Percentiles rank a stretch among this genome's conserved stretches.
Evolutionary conservation across 164 flowering plant genomes (phyloP).

Genomic region (Euptelea pleiosperma): DNA sequence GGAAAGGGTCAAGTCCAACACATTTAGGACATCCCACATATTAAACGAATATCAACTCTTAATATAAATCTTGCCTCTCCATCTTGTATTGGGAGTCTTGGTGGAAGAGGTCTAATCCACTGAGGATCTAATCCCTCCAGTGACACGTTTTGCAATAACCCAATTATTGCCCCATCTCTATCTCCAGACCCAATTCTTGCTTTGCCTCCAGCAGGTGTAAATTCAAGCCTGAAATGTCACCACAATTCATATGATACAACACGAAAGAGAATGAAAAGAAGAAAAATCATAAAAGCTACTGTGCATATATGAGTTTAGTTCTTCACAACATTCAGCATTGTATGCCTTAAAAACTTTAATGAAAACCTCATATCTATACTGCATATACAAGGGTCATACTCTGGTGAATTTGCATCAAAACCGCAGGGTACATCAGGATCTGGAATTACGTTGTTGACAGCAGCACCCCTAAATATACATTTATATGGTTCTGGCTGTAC

Average conservation of each 20-base stretch:
- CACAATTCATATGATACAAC: background rate
- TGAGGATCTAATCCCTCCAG: slow-evolving; percentile 69
- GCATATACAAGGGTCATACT: slow-evolving; percentile 47
- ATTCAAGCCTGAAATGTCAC: slow-evolving; percentile 30
- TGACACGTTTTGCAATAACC: slow-evolving; percentile 50
- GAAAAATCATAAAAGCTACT: background rate
- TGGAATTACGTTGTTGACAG: slow-evolving; percentile 57
- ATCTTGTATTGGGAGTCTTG: slow-evolving; percentile 74
- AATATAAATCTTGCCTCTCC: slow-evolving; percentile 57
- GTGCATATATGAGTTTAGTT: background rate
- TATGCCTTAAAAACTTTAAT: background rate
- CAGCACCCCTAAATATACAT: slow-evolving; percentile 40
- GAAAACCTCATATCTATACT: background rate
- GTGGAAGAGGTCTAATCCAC: slow-evolving; percentile 91
- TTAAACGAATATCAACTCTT: background rate
- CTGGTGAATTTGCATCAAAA: slow-evolving; percentile 65
- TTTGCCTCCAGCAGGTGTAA: slow-evolving; percentile 41
- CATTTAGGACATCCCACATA: background rate
- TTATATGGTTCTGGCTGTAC: slow-evolving; percentile 40
- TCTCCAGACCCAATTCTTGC: slow-evolving; percentile 79
- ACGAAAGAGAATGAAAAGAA: slow-evolving; percentile 1
- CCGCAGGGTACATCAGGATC: slow-evolving; percentile 86
- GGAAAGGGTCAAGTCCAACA: slow-evolving; percentile 15
- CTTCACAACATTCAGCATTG: background rate
- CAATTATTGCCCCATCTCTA: slow-evolving; percentile 62